Conservation (phyloP, 257 asterid genomes). For the Datura wrightii region DNA sequence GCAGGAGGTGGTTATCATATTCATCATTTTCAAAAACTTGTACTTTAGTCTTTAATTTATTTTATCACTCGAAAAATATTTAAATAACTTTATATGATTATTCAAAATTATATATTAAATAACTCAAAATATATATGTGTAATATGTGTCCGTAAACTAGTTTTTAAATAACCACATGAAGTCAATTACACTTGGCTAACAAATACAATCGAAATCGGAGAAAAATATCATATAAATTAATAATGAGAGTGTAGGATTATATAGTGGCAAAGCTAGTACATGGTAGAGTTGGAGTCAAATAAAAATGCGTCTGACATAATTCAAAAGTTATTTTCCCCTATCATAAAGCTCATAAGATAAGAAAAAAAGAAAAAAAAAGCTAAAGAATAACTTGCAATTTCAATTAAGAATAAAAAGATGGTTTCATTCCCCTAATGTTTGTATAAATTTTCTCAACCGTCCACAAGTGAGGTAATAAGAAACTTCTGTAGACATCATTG, state of each 20-base stretch:
- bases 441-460: background rate
- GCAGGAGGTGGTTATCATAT: too few species aligned
- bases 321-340: background rate
- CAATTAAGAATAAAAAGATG: background rate
- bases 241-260: background rate
- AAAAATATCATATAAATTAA: background rate
- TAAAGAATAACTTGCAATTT: background rate
- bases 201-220: background rate
- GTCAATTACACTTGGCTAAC: background rate
- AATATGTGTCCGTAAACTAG: too few species aligned
- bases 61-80: too few species aligned
- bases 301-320: background rate
- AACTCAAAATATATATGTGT: too few species aligned
- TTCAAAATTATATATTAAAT: too few species aligned
- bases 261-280: too few species aligned
- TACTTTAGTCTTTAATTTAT: too few species aligned
- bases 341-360: background rate
- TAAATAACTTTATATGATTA: too few species aligned
- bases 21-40: too few species aligned
- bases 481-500: background rate
- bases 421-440: background rate
- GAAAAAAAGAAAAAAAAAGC: background rate
- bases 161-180: background rate
- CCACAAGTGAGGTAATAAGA: conserved; percentile 2
- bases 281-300: background rate